Evolutionary conservation across 2,329 filamentous ascomycete genomes (phyloP).

Genomic region (Talaromyces sp.): DNA sequence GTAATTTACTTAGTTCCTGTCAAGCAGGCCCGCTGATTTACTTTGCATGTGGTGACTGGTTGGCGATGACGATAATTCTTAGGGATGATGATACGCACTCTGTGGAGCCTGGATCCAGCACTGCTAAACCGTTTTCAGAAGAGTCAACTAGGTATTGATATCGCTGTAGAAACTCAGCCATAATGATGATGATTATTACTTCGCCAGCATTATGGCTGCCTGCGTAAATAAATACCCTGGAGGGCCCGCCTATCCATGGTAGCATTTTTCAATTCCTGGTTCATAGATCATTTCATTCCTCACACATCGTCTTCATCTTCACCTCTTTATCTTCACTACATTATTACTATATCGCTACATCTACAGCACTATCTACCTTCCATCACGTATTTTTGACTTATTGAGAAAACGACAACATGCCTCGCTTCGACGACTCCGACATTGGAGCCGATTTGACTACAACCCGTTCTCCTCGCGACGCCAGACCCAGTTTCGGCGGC

Average conservation of each 20-base stretch:
- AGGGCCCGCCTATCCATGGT: neutral
- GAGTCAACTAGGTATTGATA: constrained; percentile 14
- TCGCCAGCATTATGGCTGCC: neutral
- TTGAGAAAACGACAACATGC: constrained; percentile 48
- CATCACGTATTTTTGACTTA: constrained; percentile 19
- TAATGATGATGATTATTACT: neutral
- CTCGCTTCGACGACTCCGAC: constrained; percentile 58
- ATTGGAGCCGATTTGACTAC: constrained; percentile 42
- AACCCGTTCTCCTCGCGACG: constrained; percentile 27
- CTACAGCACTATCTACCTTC: neutral
- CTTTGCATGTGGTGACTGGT: constrained; percentile 10
- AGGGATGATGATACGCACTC: constrained; percentile 32
- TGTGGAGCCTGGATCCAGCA: constrained; percentile 25
- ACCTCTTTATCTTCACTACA: neutral
- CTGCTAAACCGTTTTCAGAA: constrained; percentile 20
- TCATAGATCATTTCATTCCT: neutral
- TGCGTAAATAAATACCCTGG: constrained; percentile 14
- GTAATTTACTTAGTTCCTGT: neutral
- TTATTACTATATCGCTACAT: neutral
- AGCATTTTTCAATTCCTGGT: neutral
- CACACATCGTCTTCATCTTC: neutral
- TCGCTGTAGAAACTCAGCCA: neutral
- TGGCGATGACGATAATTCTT: constrained; percentile 38
- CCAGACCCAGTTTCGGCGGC: constrained; percentile 25
- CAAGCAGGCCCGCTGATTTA: constrained; percentile 7